Conservation (phyloP, 208 protist genomes). For the Leptomonas pyrrhocoris region DNA sequence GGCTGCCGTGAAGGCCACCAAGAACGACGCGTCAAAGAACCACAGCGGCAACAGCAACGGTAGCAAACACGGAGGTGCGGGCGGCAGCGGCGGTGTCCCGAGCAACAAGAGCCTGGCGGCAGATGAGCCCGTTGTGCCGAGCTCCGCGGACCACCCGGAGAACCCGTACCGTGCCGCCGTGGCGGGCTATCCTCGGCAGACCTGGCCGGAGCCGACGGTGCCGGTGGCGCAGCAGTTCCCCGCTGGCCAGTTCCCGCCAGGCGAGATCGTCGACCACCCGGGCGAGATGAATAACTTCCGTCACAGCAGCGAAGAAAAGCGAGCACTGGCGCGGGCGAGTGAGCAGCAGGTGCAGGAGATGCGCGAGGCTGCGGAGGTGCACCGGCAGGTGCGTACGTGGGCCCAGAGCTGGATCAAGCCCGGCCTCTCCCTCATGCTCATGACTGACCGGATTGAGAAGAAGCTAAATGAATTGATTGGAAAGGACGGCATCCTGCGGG, state of each 20-base stretch:
- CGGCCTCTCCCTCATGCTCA: slow-evolving; percentile 90
- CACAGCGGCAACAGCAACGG: slow-evolving; percentile 22
- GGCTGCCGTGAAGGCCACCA: slow-evolving; percentile 60
- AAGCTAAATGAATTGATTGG: slow-evolving; percentile 89
- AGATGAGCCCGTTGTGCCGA: slow-evolving; percentile 47
- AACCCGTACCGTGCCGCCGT: slow-evolving; percentile 73
- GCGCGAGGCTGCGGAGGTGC: slow-evolving; percentile 89
- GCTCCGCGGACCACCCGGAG: slow-evolving; percentile 74
- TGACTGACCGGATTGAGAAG: slow-evolving; percentile 94
- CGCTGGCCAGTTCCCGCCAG: slow-evolving; percentile 68
- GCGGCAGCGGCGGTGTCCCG: background rate
- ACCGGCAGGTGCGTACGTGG: slow-evolving; percentile 92
- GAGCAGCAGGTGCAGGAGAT: slow-evolving; percentile 86
- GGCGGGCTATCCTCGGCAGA: slow-evolving; percentile 71
- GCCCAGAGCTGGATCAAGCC: slow-evolving; percentile 92
- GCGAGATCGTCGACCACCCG: slow-evolving; percentile 90
- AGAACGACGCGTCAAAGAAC: slow-evolving; percentile 53
- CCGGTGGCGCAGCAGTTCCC: slow-evolving; percentile 89
- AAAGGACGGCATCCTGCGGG: slow-evolving; percentile 86
- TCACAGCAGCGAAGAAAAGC: slow-evolving; percentile 92
- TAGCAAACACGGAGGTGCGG: slow-evolving; percentile 23
- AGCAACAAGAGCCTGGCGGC: slow-evolving; percentile 41
- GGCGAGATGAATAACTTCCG: slow-evolving; percentile 92
- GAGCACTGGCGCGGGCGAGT: slow-evolving; percentile 81
- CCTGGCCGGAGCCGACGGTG: slow-evolving; percentile 93